Percentiles rank a stretch among this genome's conserved stretches.
These are phyloP conservation scores for Podospora anserina DNA, from an alignment of 495 filamentous ascomycete species.

Conservation along the genomic window DNA sequence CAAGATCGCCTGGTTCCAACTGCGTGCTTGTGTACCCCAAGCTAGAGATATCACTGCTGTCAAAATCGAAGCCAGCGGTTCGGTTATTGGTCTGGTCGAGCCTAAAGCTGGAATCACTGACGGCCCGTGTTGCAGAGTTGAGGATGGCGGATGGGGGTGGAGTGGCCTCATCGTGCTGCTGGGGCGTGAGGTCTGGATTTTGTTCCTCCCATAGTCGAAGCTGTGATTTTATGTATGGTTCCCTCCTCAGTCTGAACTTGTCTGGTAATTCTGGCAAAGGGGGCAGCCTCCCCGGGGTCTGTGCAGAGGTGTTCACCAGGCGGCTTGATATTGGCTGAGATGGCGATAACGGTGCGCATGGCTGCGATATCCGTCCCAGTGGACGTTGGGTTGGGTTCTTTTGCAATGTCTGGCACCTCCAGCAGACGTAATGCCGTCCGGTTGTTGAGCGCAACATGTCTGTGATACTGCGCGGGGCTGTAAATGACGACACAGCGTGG, in stretches of 20 bases:
- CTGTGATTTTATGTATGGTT: conserved; percentile 44
- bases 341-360: background rate
- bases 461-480: background rate
- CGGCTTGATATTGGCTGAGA: background rate
- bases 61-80: conserved; percentile 34
- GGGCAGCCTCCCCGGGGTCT: background rate
- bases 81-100: conserved; percentile 24
- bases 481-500: background rate
- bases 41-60: conserved; percentile 42
- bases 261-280: background rate
- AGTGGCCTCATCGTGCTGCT: background rate
- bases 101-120: conserved; percentile 9
- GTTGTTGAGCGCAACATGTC: conserved; percentile 29
- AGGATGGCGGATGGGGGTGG: background rate
- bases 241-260: background rate
- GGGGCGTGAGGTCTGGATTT: conserved; percentile 27
- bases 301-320: background rate
- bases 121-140: conserved; percentile 6
- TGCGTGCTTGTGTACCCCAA: conserved; percentile 32
- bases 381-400: conserved; percentile 13
- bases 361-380: background rate
- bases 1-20: conserved; percentile 68
- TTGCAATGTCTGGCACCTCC: conserved; percentile 23
- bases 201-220: conserved; percentile 53
- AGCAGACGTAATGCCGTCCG: conserved; percentile 33